Base-by-base conservation (phyloP, 2,329 filamentous ascomycete species). In the Aspergillus udagawae region DNA sequence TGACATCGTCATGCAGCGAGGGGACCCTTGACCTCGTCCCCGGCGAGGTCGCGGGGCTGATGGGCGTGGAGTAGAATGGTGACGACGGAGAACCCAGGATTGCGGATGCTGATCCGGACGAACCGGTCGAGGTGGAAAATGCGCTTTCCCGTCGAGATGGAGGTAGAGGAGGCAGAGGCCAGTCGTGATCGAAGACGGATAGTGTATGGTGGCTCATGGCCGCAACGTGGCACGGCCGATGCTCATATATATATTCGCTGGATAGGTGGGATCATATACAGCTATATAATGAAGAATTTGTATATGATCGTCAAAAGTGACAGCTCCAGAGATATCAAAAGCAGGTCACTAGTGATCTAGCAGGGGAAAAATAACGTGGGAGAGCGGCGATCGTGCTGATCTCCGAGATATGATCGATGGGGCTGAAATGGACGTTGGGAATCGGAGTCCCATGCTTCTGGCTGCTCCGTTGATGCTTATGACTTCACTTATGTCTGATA, bases 1-100 rank as follows among this genome's bases (percentile, higher is more conserved):
- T 59, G 6, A 70, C 63, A 48, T 74, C 69, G 53, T 72, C 67
- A 53, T 67, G 67, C 10, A 64, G 42, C 45, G 70, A 71, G 55
- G 54, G 52, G 32, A 65, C 69, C 45, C 70, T 61, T 53, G 69
- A 69, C 25, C 59, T 55, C 7, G 57, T 66, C 5, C 63, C 60
- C 12, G 63, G 63, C 17, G 68, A 63, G 7, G 61, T 57, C 1
- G 65, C 56, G 8, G 69, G 65, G 28, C 62, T 68, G 20, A 65
- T 63, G 5, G 69, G 66, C 9, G 68, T 53, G 4, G 63, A 60
- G 25, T 57, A 65, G 17, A 55, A 58, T 28, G 62, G 62, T 8
- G 62, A 60, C 4, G 44, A 47, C n/a, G 20, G 68, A 67, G 54
- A 68, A 47, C 44, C 59, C 38, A 68, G 63, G 51, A 67, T 67